Conservation (phyloP, 2,329 filamentous ascomycete genomes). For the Pestalotiopsis sp. region DNA sequence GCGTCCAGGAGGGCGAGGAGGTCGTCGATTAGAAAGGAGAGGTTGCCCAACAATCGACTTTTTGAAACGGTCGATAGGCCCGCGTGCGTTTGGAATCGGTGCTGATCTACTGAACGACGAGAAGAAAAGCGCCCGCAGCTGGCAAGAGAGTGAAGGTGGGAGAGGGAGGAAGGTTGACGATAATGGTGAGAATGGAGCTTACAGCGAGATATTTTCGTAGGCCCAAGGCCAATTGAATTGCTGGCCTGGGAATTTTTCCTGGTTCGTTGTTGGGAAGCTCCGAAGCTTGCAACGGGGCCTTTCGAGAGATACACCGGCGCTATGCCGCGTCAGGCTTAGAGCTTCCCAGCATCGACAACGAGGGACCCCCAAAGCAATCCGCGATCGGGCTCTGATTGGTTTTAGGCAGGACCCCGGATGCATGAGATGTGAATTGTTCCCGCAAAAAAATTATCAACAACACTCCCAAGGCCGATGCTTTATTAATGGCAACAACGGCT, state of each 20-base stretch:
- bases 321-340: slow-evolving; percentile 1
- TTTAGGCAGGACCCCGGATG: slow-evolving; percentile 5
- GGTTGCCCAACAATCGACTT: slow-evolving; percentile 6
- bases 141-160: not conserved
- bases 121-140: slow-evolving; percentile 3
- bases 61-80: not conserved
- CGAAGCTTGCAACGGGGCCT: slow-evolving; percentile 10
- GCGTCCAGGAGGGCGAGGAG: slow-evolving; percentile 1
- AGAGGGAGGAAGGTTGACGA: slow-evolving; percentile 24
- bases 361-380: slow-evolving; percentile 30
- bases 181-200: slow-evolving; percentile 6
- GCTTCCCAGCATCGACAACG: slow-evolving; percentile 5
- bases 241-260: slow-evolving; percentile 7
- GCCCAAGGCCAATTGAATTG: slow-evolving; percentile 12
- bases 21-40: slow-evolving; percentile 26
- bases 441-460: slow-evolving; percentile 10
- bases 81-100: not conserved
- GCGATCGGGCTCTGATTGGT: slow-evolving; percentile 32
- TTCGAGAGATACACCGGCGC: slow-evolving; percentile 7
- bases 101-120: not conserved
- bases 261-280: slow-evolving; percentile 15
- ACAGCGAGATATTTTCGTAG: slow-evolving; percentile 26
- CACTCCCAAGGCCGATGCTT: not conserved
- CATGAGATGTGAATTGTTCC: slow-evolving; percentile 5
- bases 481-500: not conserved